Base-by-base conservation (phyloP, 2,329 filamentous ascomycete genomes). In the Chalaropsis thielavioides region DNA sequence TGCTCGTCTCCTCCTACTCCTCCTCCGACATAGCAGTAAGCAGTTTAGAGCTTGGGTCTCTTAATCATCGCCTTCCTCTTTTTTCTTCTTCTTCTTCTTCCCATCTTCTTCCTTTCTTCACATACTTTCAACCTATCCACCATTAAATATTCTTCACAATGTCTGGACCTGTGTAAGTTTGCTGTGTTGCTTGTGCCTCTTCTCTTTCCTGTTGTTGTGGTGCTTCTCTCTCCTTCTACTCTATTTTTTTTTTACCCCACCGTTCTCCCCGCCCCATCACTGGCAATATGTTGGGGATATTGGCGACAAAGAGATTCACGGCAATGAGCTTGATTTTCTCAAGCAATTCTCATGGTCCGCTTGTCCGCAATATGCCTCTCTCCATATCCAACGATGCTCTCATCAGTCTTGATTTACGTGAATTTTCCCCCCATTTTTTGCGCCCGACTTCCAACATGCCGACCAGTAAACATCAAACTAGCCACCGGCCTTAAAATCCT, bases 101-200 rank as follows among this genome's bases (percentile, higher is more conserved):
- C 24, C 27, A 31, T 19, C 51, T 35, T 56, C 51, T 56, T 56
- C 51, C 51, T n/a, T 35, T 35, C 27, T 56, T 43, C 41, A 43
- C 51, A 56, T 56, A 56, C 11, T 31, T 31, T 15, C 27, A 24
- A 27, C 31, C 51, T 56, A 41, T 49, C 35, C 22, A 63, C 44
- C 24, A 64, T n/a, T 35, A 62, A 58, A 43, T 56, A 56, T 56
- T 63, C 69, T 68, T 74, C 76, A 81, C 76, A 76, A 84, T 85
- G 82, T 84, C 82, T 80, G 81, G 81, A 75, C 76, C 84, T 77
- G 83, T 84, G 84, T 87, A 83, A 86, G 84, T 85, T 69, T 66
- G 66, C 64, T 49, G 17, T 46, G n/a, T 19, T 46, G 22, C 62
- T 40, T 54, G 41, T 40, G 35, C 49, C 24, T 10, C 31, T 44